Base-by-base conservation (phyloP, 2,329 filamentous ascomycete genomes). In the Dothistroma septosporum region DNA sequence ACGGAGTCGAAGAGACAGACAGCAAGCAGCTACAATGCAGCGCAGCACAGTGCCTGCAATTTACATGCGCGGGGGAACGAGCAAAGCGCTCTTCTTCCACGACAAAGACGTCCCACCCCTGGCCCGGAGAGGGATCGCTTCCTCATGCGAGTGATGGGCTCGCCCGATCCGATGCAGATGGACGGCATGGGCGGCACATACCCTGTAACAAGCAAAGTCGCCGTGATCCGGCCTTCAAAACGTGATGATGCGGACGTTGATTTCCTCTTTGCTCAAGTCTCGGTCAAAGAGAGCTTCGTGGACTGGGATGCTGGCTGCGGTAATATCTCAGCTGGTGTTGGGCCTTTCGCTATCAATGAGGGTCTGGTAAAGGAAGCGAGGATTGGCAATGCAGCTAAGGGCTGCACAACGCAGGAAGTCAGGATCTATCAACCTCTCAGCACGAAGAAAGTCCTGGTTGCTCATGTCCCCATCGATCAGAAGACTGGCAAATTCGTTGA, bases 71-170 rank as follows among this genome's bases (percentile, higher is more conserved):
- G 62, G 64, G 2, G 63, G 58, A 12, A 61, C 63, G 10, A 66
- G 64, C 48, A 65, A 66, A 60, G 64, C 64, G 21, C 57, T 65
- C 19, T 63, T 65, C 59, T 61, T 65, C 55, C 63, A 66, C 49
- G 63, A 65, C 33, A 55, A 57, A 33, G 56, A 64, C 52, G 49
- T 66, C n/a, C 60, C 58, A 24, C 62, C 60, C n/a, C 55, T 55
- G 62, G 62, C 16, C 33, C 41, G 11, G 21, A 54, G 31, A 58
- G 64, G 55, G 64, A 64, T 35, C 59, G 62, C 21, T 62, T 64
- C 31, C 50, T 66, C 4, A 60, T 61, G 60, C 55, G 63, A 12
- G 33, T 62, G 19, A 61, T 63, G 63, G 59, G 64, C 24, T 61
- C 63, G 11, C 59, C 62, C 14, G 61, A 65, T 61, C 55, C 60